phyloP scores from a whole-genome alignment of 257 asterid species.

The Plectranthus barbatus region DNA sequence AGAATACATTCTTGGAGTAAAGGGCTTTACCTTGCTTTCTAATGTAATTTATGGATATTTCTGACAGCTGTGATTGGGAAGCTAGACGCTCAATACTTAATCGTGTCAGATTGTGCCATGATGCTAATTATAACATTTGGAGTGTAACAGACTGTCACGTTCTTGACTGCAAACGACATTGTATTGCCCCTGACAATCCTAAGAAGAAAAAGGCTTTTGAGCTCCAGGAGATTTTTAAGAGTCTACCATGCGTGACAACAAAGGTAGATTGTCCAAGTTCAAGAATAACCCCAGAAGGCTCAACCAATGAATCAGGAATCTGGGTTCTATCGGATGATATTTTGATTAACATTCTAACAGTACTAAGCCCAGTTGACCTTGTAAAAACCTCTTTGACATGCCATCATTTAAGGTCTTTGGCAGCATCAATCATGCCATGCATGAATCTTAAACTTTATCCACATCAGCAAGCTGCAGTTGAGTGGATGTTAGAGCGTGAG shows the following conservation, averaged over 20 bases:
- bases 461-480: conserved; percentile 93
- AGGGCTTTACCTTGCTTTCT: conserved; percentile 11
- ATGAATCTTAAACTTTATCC: conserved; percentile 89
- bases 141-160: conserved; percentile 68
- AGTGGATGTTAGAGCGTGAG: conserved; percentile 95
- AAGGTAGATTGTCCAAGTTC: conserved; percentile 36
- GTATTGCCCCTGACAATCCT: conserved; percentile 53
- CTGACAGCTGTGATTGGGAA: conserved; percentile 85
- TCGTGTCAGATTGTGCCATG: conserved; percentile 24
- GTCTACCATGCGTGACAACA: conserved; percentile 58
- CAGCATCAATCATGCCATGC: conserved; percentile 88
- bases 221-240: conserved; percentile 81
- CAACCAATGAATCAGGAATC: conserved; percentile 46
- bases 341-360: conserved; percentile 47
- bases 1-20: conserved; percentile 1
- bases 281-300: conserved; percentile 44
- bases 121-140: conserved; percentile 46
- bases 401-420: conserved; percentile 62
- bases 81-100: conserved; percentile 54
- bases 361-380: conserved; percentile 63
- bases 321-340: conserved; percentile 73
- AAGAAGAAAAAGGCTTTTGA: conserved; percentile 73
- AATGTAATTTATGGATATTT: conserved; percentile 17
- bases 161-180: conserved; percentile 54
- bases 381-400: conserved; percentile 67